Base-by-base conservation (phyloP, 495 filamentous ascomycete genomes). In the Penicillium desertorum region DNA sequence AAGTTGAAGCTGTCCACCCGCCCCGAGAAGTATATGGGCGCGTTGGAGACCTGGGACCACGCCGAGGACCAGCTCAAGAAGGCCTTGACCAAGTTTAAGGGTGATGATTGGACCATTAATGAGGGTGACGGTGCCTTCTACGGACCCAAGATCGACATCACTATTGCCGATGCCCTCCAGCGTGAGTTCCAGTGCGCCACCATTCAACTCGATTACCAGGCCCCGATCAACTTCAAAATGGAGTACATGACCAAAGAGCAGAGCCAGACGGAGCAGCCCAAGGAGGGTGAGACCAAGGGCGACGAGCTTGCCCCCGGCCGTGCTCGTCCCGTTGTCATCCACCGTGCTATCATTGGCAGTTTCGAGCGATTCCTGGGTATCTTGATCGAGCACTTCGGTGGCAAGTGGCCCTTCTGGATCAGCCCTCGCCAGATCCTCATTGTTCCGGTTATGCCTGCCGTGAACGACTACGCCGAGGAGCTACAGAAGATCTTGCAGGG, bases 371-470 rank as follows among this genome's bases (percentile, higher is more conserved):
- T 98, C 77, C 87, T 95, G 57, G 94, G 88, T 53, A 96, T 98
- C 60, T 76, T 97, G 54, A 91, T 81, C 23, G 94, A 98, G 76
- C 94, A 98, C 71, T 98, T 96, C 67, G 94, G 79, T 41, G 94
- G 94, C 60, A 96, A 96, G 75, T 98, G 93, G 93, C 94, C 94
- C 0, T 96, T 97, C 82, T 98, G 94, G 94, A 74, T 98, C 56
- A 92, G 86, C 60, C 94, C 94, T 25, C 86, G 93, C 19, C 94
- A 98, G 76, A 83, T 98, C 46, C 76, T 98, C 58, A 85, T 98
- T 53, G 86, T 98, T 8, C 95, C 94, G 3, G 92, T 98, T 59
- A 92, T 92, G 81, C 88, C 88, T 19, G 81, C 83, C 32, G 84
- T 86, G 59, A 87, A 91, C 63, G 89, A 91, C 60, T 98, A 98